Evolutionary conservation across 495 filamentous ascomycete genomes (phyloP), one percentile per base, ranked within the genome.

Genomic region (Penicillium chermesinum): DNA sequence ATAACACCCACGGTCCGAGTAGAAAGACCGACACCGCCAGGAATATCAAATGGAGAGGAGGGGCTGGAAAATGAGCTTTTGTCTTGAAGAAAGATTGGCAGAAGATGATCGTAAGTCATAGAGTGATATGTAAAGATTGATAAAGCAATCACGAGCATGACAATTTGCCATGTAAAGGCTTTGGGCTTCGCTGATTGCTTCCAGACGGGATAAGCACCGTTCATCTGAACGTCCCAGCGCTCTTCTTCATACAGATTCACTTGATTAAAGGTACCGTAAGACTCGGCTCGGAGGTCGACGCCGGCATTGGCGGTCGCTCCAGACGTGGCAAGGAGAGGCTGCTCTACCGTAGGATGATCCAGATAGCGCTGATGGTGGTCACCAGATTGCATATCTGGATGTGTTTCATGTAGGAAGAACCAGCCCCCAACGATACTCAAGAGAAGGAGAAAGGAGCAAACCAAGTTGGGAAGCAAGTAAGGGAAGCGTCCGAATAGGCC

Each of bases 91-190:
- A 90, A 93, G 20, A 93, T 91, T 4, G 88, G 88, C 30, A 93
- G 66, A 0, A 93, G 77, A 63, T 89, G 85, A 52, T 91, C 88
- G 54, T 86, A 93, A 12, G 85, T 87, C 88, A 93, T 93, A 32
- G 81, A 86, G 58, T 91, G 88, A 49, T 91, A 91, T 1, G 86
- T 89, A 67, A 89, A 93, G 49, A 93, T 88, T 4, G 84, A 83
- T 20, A 93, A 71, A 3, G 88, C 80, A 15, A 85, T 44, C 14
- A 88, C 77, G 4, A 91, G 75, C 71, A 85, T 83, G 50, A 81
- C 70, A 33, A 90, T 82, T 14, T 72, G 72, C 62, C 79, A 78
- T 15, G 76, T 84, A 48, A 88, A 86, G 27, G 83, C 72, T 48
- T 72, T 80, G 45, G 64, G 54, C 12, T 64, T 61, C 18, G 53